These are phyloP conservation scores for Eucalyptus regnans DNA, from an alignment of 345 rosid species.

Conservation along the genomic window DNA sequence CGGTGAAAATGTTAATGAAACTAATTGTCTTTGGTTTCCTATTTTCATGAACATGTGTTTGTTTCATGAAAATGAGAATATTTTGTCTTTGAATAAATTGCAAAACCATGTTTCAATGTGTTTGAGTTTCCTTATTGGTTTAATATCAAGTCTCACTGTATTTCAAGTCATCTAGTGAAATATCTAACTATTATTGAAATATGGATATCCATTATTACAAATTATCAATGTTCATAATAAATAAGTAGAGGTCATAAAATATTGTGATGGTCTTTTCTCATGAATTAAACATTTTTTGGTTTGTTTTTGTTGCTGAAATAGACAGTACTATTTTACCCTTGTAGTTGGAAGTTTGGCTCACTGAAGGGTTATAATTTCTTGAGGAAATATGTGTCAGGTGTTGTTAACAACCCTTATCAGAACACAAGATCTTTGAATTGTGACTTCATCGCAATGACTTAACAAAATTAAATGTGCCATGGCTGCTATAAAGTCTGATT, in stretches of 20 bases:
- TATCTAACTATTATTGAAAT: background rate
- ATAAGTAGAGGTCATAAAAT: background rate
- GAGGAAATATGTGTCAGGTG: background rate
- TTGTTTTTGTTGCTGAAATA: background rate
- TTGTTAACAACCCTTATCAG: background rate
- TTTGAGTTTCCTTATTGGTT: background rate
- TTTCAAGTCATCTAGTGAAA: background rate
- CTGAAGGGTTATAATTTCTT: background rate
- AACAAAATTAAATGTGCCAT: background rate
- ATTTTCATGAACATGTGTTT: background rate
- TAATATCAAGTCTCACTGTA: background rate
- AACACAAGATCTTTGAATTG: background rate
- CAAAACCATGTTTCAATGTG: background rate
- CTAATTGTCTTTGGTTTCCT: background rate
- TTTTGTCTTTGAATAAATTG: background rate
- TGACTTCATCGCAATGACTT: background rate
- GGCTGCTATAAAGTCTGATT: background rate
- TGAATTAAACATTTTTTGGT: background rate
- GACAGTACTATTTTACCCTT: background rate
- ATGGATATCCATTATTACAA: background rate
- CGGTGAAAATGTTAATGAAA: background rate
- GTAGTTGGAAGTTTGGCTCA: background rate
- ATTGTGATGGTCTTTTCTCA: background rate
- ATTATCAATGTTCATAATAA: background rate
- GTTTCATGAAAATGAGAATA: background rate